Conservation (phyloP, 352 stramenopile genomes). For the Globisporangium spiculum region DNA sequence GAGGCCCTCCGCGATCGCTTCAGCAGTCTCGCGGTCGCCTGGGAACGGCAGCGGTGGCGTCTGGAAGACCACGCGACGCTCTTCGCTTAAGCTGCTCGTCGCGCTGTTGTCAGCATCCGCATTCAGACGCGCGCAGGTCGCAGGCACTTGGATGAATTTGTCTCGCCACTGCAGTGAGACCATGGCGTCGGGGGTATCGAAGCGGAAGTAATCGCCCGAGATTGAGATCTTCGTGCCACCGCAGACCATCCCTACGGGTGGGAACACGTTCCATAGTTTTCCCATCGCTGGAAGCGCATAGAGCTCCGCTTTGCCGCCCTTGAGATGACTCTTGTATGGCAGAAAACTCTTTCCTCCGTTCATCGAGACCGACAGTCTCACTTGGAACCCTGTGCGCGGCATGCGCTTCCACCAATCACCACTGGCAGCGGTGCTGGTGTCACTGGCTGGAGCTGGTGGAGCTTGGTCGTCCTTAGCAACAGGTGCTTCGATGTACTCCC, state of each 20-base stretch:
- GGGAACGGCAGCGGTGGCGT: slow-evolving; percentile 40
- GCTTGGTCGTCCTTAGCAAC: slow-evolving; percentile 4
- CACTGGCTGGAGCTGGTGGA: neutral
- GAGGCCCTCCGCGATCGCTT: slow-evolving; percentile 27
- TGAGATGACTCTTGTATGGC: slow-evolving; percentile 14
- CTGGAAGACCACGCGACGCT: slow-evolving; percentile 42
- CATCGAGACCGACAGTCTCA: slow-evolving; percentile 46
- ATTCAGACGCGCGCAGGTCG: slow-evolving; percentile 23
- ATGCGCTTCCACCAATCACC: slow-evolving; percentile 35
- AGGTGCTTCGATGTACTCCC: slow-evolving; percentile 25
- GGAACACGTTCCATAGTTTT: slow-evolving; percentile 33
- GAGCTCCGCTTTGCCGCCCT: slow-evolving; percentile 18
- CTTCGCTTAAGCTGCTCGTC: slow-evolving; percentile 17
- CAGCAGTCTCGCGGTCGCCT: slow-evolving; percentile 17
- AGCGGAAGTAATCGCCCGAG: slow-evolving; percentile 48
- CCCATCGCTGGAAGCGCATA: slow-evolving; percentile 31
- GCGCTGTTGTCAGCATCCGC: neutral
- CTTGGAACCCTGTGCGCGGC: slow-evolving; percentile 27
- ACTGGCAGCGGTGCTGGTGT: neutral
- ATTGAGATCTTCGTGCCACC: slow-evolving; percentile 54
- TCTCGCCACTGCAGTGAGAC: slow-evolving; percentile 48
- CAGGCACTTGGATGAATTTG: slow-evolving; percentile 28
- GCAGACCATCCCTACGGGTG: slow-evolving; percentile 30
- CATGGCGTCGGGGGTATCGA: slow-evolving; percentile 51
- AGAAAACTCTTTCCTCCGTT: slow-evolving; percentile 39